A percentile compares a stretch with the other conserved stretches of the same genome.
Evolutionary conservation across 179 eudicot genomes (phyloP).

Genomic region (Nepenthes alata): DNA sequence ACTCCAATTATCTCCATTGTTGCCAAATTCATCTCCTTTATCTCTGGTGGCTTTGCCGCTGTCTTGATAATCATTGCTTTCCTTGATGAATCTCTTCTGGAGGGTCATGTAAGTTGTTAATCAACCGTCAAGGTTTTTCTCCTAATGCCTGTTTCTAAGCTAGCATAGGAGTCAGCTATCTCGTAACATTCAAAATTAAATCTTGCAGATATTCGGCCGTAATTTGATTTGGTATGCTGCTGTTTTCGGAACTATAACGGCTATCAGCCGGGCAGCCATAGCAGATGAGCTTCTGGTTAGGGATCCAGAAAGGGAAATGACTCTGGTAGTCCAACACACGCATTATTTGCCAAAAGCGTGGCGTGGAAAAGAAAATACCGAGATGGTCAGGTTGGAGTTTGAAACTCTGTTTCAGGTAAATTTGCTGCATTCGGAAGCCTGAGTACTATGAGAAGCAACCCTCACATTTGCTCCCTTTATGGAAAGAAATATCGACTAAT

Average conservation of each 20-base stretch:
- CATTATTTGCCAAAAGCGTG: conserved; percentile 91
- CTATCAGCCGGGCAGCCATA: conserved; percentile 78
- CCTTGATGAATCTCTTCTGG: conserved; percentile 85
- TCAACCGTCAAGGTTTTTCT: neutral
- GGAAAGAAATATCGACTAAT: no score
- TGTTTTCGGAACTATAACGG: conserved; percentile 88
- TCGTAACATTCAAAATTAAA: no score
- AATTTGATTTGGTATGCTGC: conserved; percentile 96
- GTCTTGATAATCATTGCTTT: conserved; percentile 35
- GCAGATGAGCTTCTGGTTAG: conserved; percentile 71
- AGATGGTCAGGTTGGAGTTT: conserved; percentile 56
- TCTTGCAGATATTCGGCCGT: conserved; percentile 73
- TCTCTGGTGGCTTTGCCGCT: conserved; percentile 90
- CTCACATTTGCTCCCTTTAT: no score
- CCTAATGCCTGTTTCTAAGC: neutral
- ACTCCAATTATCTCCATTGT: conserved; percentile 67
- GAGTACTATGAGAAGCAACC: no score
- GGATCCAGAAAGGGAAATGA: conserved; percentile 80
- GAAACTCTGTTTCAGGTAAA: conserved; percentile 88
- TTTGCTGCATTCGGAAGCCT: neutral
- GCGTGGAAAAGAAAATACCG: conserved; percentile 87
- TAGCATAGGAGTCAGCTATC: no score
- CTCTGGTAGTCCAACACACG: conserved; percentile 70
- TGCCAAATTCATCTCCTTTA: conserved; percentile 85
- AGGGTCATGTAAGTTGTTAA: conserved; percentile 78